These are phyloP conservation scores for Leccinum holopus DNA, from an alignment of 1,284 basidiomycete genomes.

Conservation along the genomic window DNA sequence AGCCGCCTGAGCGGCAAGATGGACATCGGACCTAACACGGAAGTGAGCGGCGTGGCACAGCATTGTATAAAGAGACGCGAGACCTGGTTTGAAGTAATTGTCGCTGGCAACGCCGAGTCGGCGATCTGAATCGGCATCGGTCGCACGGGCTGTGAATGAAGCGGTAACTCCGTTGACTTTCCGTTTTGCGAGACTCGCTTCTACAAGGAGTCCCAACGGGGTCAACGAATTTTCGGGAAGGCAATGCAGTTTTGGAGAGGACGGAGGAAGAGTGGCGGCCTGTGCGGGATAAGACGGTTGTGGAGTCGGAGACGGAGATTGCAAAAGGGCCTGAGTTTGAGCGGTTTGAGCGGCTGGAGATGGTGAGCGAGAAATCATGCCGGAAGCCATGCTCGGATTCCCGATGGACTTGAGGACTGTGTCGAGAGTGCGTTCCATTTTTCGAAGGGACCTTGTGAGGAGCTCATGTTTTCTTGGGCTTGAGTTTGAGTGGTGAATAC, in stretches of 20 bases:
- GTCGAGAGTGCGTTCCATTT: conserved; percentile 92
- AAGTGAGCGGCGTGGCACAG: conserved; percentile 8
- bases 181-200: conserved; percentile 87
- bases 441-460: conserved; percentile 81
- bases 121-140: conserved; percentile 37
- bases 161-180: conserved; percentile 48
- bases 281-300: conserved; percentile 25
- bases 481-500: conserved; percentile 34
- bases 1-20: conserved; percentile 82
- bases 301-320: conserved; percentile 55
- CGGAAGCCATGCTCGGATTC: conserved; percentile 74
- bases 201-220: conserved; percentile 86
- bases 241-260: conserved; percentile 78
- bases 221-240: conserved; percentile 90
- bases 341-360: conserved; percentile 60
- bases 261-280: conserved; percentile 19
- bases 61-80: conserved; percentile 18
- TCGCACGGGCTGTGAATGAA: conserved; percentile 39
- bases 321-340: conserved; percentile 60
- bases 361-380: conserved; percentile 78
- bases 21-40: conserved; percentile 67
- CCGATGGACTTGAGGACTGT: conserved; percentile 82
- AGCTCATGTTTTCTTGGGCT: conserved; percentile 80
- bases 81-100: conserved; percentile 93
- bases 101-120: conserved; percentile 85